A percentile compares a stretch with the other conserved stretches of the same genome.
Conservation (phyloP, 2,329 filamentous ascomycete species). For the Drechslera avenae region DNA sequence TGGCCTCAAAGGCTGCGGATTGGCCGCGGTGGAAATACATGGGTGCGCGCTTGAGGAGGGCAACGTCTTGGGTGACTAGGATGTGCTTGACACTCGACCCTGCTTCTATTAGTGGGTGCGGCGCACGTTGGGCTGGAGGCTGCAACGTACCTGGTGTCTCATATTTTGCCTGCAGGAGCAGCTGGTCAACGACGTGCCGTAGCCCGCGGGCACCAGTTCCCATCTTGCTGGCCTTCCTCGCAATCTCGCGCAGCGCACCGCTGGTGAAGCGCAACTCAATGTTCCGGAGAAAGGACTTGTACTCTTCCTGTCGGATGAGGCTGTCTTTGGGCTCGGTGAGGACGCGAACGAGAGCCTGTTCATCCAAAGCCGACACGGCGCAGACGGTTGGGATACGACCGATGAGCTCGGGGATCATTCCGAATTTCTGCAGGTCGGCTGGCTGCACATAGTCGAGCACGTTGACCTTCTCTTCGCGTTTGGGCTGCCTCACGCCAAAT, state of each 20-base stretch:
- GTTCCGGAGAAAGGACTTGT: conserved; percentile 80
- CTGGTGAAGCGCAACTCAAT: conserved; percentile 83
- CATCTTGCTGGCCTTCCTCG: conserved; percentile 69
- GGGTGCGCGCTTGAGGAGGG: conserved; percentile 49
- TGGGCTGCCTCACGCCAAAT: conserved; percentile 23
- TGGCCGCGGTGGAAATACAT: conserved; percentile 54
- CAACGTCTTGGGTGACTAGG: conserved; percentile 53
- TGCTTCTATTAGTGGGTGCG: conserved; percentile 16
- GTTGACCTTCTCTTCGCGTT: conserved; percentile 52
- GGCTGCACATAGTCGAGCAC: conserved; percentile 75
- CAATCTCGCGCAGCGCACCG: conserved; percentile 79
- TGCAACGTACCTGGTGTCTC: conserved; percentile 50
- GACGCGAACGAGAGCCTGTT: conserved; percentile 76
- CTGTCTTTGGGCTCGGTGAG: conserved; percentile 91
- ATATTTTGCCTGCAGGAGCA: conserved; percentile 55
- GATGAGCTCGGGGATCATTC: conserved; percentile 93
- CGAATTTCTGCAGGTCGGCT: conserved; percentile 79
- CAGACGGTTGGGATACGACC: conserved; percentile 92
- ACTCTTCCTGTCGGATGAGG: conserved; percentile 84
- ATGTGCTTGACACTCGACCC: conserved; percentile 54
- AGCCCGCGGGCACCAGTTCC: conserved; percentile 69
- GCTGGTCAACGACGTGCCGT: conserved; percentile 55
- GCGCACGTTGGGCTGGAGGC: background rate
- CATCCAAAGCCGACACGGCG: conserved; percentile 76
- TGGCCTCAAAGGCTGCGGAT: conserved; percentile 46